These are phyloP conservation scores for Lumnitzera racemosa DNA, from an alignment of 345 rosid genomes.

Conservation along the genomic window DNA sequence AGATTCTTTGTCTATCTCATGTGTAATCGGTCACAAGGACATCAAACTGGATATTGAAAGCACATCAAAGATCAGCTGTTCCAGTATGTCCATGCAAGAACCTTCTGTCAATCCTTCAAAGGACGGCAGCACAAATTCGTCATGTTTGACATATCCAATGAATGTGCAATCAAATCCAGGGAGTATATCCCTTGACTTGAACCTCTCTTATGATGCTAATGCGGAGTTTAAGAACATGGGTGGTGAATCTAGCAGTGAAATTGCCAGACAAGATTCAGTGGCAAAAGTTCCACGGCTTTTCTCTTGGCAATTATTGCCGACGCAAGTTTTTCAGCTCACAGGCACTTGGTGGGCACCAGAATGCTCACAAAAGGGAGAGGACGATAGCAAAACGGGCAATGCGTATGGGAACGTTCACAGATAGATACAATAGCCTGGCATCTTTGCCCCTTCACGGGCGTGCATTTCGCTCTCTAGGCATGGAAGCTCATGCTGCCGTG, in stretches of 20 bases:
- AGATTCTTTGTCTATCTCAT: background rate
- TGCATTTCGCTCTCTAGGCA: conserved; percentile 53
- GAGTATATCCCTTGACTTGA: conserved; percentile 57
- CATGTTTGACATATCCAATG: conserved; percentile 15
- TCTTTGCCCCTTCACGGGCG: conserved; percentile 71
- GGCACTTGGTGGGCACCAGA: conserved; percentile 98
- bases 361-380: conserved; percentile 93
- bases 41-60: conserved; percentile 1
- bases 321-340: conserved; percentile 98
- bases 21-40: background rate
- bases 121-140: conserved; percentile 26
- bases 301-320: conserved; percentile 86
- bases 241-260: conserved; percentile 18
- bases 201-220: conserved; percentile 20
- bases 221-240: conserved; percentile 3
- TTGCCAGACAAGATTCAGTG: conserved; percentile 9
- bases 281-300: conserved; percentile 46
- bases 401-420: conserved; percentile 62
- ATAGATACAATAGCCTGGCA: conserved; percentile 55
- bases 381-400: conserved; percentile 90
- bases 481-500: conserved; percentile 70
- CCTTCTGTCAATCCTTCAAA: conserved; percentile 24
- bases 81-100: conserved; percentile 20
- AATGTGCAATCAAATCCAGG: conserved; percentile 19
- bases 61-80: conserved; percentile 4